Conservation (phyloP, 2,329 filamentous ascomycete species). For the Alternaria arborescens region DNA sequence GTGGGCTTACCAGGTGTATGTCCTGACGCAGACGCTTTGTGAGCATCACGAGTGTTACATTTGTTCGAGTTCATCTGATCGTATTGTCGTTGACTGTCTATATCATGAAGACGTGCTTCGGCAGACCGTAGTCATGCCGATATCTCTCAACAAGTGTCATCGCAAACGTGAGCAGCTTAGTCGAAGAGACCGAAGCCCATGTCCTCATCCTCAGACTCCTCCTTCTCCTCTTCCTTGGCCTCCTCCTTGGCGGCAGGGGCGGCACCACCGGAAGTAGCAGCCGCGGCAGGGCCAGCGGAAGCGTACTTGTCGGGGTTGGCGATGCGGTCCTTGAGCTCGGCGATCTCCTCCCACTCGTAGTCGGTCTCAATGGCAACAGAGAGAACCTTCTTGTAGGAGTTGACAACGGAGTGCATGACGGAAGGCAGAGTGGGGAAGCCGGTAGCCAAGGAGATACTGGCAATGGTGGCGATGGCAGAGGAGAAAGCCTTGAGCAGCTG, state of each 20-base stretch:
- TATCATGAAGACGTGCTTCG: conserved; percentile 40
- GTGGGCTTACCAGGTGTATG: conserved; percentile 47
- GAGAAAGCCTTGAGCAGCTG: conserved; percentile 88
- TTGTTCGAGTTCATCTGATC: conserved; percentile 40
- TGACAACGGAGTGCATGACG: conserved; percentile 95
- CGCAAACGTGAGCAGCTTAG: conserved; percentile 49
- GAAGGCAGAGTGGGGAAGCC: conserved; percentile 97
- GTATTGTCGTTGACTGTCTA: conserved; percentile 46
- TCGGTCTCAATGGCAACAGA: conserved; percentile 90
- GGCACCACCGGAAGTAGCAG: conserved; percentile 62
- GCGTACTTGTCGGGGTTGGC: conserved; percentile 98
- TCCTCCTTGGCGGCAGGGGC: conserved; percentile 53
- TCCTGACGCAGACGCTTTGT: conserved; percentile 18
- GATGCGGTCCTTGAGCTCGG: conserved; percentile 99
- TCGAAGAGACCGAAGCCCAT: conserved; percentile 65
- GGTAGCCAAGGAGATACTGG: conserved; percentile 87
- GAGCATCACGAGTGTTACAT: conserved; percentile 38
- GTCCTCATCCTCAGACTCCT: conserved; percentile 66
- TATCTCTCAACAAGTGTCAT: conserved; percentile 32
- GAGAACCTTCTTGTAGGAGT: conserved; percentile 96
- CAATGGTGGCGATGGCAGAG: conserved; percentile 84
- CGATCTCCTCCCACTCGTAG: conserved; percentile 92
- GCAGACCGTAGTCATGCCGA: conserved; percentile 26
- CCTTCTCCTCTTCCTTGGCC: conserved; percentile 65
- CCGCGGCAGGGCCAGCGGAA: conserved; percentile 74